Evolutionary conservation across 1,284 basidiomycete species (phyloP), one percentile per base, ranked within the genome.

Genomic region (Ustilago crameri): DNA sequence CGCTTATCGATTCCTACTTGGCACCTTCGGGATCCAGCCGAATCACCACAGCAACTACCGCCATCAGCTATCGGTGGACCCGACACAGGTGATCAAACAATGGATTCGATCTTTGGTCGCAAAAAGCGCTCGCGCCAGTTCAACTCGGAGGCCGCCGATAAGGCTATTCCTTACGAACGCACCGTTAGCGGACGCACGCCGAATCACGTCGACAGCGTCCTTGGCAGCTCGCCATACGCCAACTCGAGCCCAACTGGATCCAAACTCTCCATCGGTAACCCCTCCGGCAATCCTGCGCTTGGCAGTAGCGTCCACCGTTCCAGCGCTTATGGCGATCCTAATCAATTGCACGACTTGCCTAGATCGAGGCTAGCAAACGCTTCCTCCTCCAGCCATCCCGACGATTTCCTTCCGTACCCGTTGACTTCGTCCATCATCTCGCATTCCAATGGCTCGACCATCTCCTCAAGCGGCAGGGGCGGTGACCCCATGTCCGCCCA

Each of bases 71-170:
- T 37, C 35, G 35, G 35, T 17, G 5, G 14, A 37, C 17, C 35
- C 35, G 35, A 37, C 35, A 37, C 8, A 9, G 17, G 35, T 17
- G n/a, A 37, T 37, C 35, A 15, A 17, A 38, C 43, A 8, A 76
- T 76, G 74, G 74, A 76, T 50, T 68, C 65, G 18, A 54, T 76
- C 50, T 76, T 74, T 47, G 64, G 71, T 3, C 54, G 68, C 45
- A 76, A 76, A 42, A 76, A 76, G 64, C 64, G 74, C 14, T 71
- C 71, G 46, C 62, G 74, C 35, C 74, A 72, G 34, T 60, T 69
- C 59, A 58, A 69, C 30, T 55, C 58, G 20, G 74, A 76, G 10
- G 67, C 74, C 2, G 71, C 74, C 27, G 74, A 76, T 23, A 66
- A 74, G 41, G 64, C 71, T 24, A 64, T 76, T 45, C 67, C 74